Evolutionary conservation across 768 basidiomycete genomes (phyloP).

Genomic region (Hydnum rufescens): DNA sequence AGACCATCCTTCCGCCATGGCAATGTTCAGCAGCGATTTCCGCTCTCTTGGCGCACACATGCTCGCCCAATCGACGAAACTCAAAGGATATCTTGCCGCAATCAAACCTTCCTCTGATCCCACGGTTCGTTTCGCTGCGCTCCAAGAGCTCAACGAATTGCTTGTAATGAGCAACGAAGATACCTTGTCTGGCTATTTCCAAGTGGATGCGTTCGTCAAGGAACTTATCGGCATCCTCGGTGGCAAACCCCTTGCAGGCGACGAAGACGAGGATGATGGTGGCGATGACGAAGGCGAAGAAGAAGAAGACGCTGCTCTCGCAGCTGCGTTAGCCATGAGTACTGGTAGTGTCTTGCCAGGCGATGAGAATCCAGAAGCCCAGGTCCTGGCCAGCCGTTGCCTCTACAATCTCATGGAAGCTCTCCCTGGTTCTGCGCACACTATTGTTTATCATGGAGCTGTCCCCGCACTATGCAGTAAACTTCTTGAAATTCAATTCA

Average conservation of each 20-base stretch:
- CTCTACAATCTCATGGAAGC: slow-evolving; percentile 98
- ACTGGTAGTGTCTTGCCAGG: slow-evolving; percentile 43
- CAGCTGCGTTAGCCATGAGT: slow-evolving; percentile 73
- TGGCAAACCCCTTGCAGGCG: slow-evolving; percentile 13
- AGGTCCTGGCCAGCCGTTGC: slow-evolving; percentile 89
- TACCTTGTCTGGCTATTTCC: slow-evolving; percentile 89
- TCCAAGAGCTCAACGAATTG: slow-evolving; percentile 88
- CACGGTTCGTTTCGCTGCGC: slow-evolving; percentile 65
- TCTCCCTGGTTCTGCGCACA: slow-evolving; percentile 93
- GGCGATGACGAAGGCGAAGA: slow-evolving; percentile 37
- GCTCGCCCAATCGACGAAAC: slow-evolving; percentile 67
- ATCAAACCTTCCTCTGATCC: slow-evolving; percentile 73
- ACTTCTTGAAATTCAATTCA: slow-evolving; percentile 89
- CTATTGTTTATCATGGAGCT: slow-evolving; percentile 94
- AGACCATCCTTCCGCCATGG: slow-evolving; percentile 14
- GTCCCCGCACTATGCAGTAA: slow-evolving; percentile 96
- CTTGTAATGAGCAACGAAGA: slow-evolving; percentile 95
- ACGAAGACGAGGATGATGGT: slow-evolving; percentile 43
- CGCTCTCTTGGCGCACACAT: slow-evolving; percentile 83
- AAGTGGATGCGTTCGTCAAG: slow-evolving; percentile 75
- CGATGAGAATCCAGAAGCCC: slow-evolving; percentile 65
- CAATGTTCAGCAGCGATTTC: slow-evolving; percentile 43
- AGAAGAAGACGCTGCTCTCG: slow-evolving; percentile 74
- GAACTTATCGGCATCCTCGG: slow-evolving; percentile 85
- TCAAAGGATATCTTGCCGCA: slow-evolving; percentile 79